Evolutionary conservation across 768 basidiomycete genomes (phyloP).

Genomic region (Suillus lakei): DNA sequence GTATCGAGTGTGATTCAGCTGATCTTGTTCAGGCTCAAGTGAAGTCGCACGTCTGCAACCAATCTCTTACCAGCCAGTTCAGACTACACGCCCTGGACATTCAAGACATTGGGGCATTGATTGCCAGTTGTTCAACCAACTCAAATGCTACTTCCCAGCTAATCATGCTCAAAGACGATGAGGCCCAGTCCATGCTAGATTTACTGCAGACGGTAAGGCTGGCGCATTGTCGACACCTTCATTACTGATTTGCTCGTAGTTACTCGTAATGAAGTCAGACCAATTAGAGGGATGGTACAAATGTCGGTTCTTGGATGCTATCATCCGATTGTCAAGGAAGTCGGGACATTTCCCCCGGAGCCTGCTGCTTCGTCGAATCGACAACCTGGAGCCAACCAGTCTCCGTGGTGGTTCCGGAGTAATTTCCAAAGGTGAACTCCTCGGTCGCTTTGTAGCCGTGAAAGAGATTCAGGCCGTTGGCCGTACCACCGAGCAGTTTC

Average conservation of each 20-base stretch:
- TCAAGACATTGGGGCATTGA: constrained; percentile 26
- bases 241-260: constrained; percentile 10
- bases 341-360: constrained; percentile 32
- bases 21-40: constrained; percentile 21
- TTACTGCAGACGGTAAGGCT: constrained; percentile 28
- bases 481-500: constrained; percentile 28
- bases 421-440: constrained; percentile 34
- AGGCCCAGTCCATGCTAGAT: constrained; percentile 31
- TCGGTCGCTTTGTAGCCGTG: constrained; percentile 33
- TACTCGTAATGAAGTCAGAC: constrained; percentile 28
- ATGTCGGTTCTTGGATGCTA: constrained; percentile 32
- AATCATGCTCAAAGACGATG: constrained; percentile 22
- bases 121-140: constrained; percentile 25
- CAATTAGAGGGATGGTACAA: constrained; percentile 31
- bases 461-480: constrained; percentile 30
- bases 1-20: background rate
- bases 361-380: constrained; percentile 26
- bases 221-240: background rate
- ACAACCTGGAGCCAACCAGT: constrained; percentile 15
- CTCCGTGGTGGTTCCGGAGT: constrained; percentile 37
- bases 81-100: constrained; percentile 28
- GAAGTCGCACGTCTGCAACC: constrained; percentile 24
- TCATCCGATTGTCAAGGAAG: constrained; percentile 34
- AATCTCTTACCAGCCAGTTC: constrained; percentile 12
- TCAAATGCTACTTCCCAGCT: constrained; percentile 15